These are phyloP conservation scores for Cordyceps militaris DNA, from an alignment of 2,329 filamentous ascomycete genomes.

Conservation along the genomic window DNA sequence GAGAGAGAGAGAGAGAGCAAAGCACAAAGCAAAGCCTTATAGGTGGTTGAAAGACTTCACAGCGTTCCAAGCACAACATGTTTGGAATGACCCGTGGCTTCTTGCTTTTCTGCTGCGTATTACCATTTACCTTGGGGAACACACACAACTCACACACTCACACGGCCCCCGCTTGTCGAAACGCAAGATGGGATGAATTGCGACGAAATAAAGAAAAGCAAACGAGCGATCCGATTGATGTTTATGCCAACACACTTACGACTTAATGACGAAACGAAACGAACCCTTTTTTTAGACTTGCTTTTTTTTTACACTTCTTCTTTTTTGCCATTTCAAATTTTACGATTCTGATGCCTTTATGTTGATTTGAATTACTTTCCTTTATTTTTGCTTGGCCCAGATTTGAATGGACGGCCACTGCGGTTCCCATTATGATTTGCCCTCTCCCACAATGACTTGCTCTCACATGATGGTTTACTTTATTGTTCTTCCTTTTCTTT, in stretches of 20 bases:
- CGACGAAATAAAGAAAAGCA: slow-evolving; percentile 13
- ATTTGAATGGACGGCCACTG: background rate
- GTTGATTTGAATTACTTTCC: background rate
- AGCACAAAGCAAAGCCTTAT: slow-evolving; percentile 17
- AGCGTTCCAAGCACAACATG: slow-evolving; percentile 26
- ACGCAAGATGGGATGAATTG: too few relatives aligned
- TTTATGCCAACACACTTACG: slow-evolving; percentile 18
- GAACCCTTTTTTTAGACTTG: slow-evolving; percentile 17
- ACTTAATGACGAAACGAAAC: slow-evolving; percentile 22
- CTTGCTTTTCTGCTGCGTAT: background rate
- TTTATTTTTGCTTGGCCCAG: background rate
- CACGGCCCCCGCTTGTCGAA: too few relatives aligned
- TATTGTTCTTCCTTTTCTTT: background rate
- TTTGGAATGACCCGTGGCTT: slow-evolving; percentile 22
- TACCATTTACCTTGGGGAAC: background rate
- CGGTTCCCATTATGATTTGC: background rate
- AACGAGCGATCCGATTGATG: slow-evolving; percentile 14
- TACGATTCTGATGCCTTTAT: background rate
- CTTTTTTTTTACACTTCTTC: background rate
- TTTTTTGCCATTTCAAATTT: background rate
- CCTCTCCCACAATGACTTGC: background rate
- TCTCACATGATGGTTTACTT: background rate
- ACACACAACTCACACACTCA: too few relatives aligned
- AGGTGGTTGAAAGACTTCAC: slow-evolving; percentile 34
- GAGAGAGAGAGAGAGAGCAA: background rate